Percentiles rank a stretch among this genome's conserved stretches.
Evolutionary conservation across 192 early-diverging fungal species (phyloP).

Genomic region (Coemansia sp.): DNA sequence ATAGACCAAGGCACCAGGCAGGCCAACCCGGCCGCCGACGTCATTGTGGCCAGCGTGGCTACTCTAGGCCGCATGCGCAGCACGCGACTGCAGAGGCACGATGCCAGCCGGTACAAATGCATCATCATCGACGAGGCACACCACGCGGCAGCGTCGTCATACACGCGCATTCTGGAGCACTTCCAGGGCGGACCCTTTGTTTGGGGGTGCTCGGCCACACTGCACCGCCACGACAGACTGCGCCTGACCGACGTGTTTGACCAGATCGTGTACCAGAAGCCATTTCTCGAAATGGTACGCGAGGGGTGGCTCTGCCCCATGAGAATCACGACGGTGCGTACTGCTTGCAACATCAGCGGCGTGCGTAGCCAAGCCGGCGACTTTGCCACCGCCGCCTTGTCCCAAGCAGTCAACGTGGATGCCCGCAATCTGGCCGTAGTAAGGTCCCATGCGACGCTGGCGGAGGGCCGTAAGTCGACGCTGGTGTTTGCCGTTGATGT

Average conservation of each 20-base stretch:
- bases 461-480: slow-evolving; percentile 53
- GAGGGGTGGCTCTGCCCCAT: slow-evolving; percentile 74
- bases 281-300: slow-evolving; percentile 80
- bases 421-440: slow-evolving; percentile 65
- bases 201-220: slow-evolving; percentile 93
- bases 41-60: slow-evolving; percentile 76
- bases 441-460: slow-evolving; percentile 59
- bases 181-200: slow-evolving; percentile 68
- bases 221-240: slow-evolving; percentile 81
- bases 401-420: slow-evolving; percentile 57
- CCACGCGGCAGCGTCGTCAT: slow-evolving; percentile 80
- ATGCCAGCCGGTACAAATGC: slow-evolving; percentile 78
- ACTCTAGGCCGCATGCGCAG: slow-evolving; percentile 60
- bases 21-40: slow-evolving; percentile 62
- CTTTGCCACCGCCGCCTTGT: slow-evolving; percentile 59
- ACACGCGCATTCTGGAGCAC: slow-evolving; percentile 67
- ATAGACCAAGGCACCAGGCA: slow-evolving; percentile 66
- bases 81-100: slow-evolving; percentile 59
- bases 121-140: slow-evolving; percentile 95
- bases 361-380: slow-evolving; percentile 57
- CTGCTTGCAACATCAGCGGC: slow-evolving; percentile 55
- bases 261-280: slow-evolving; percentile 68
- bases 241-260: slow-evolving; percentile 69
- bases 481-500: slow-evolving; percentile 90
- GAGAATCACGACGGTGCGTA: slow-evolving; percentile 65